Conservation (phyloP, 805 yeast genomes). For the Ogataea methanolica region DNA sequence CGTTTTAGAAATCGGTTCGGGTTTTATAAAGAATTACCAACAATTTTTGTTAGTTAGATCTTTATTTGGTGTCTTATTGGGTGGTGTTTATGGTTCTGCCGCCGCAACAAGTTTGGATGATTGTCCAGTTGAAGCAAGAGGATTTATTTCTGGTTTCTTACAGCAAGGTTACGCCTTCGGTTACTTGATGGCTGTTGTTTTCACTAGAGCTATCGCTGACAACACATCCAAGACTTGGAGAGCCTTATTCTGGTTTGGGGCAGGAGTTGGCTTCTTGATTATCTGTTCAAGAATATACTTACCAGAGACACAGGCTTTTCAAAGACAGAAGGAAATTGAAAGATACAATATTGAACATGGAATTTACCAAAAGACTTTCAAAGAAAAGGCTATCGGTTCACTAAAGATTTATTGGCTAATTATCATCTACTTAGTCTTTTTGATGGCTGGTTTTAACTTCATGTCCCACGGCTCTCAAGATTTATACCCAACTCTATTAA, state of each 20-base stretch:
- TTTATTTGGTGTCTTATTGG: conserved; percentile 56
- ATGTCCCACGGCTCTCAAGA: conserved; percentile 63
- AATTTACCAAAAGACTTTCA: conserved; percentile 30
- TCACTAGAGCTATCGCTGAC: conserved; percentile 58
- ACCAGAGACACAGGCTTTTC: conserved; percentile 53
- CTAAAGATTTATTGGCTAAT: conserved; percentile 53
- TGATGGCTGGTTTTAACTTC: conserved; percentile 63
- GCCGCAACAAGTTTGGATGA: conserved; percentile 52
- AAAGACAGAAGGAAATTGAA: conserved; percentile 35
- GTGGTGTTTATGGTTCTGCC: conserved; percentile 53
- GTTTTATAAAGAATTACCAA: conserved; percentile 50
- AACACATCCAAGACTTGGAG: conserved; percentile 55
- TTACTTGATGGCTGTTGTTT: conserved; percentile 58
- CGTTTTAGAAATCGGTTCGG: conserved; percentile 57
- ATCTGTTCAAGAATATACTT: conserved; percentile 37
- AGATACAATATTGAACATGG: conserved; percentile 27
- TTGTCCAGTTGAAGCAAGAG: conserved; percentile 49
- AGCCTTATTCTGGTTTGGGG: conserved; percentile 63
- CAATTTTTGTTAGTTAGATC: conserved; percentile 63
- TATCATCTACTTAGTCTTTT: conserved; percentile 48
- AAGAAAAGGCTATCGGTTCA: conserved; percentile 31
- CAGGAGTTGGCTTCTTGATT: conserved; percentile 48
- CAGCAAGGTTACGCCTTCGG: conserved; percentile 82
- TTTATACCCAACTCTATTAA: conserved; percentile 51
- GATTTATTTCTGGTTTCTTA: conserved; percentile 60